Percentiles rank a stretch among this genome's conserved stretches.
These are phyloP conservation scores for Lotus japonicus DNA, from an alignment of 306 rosid genomes.

Conservation along the genomic window DNA sequence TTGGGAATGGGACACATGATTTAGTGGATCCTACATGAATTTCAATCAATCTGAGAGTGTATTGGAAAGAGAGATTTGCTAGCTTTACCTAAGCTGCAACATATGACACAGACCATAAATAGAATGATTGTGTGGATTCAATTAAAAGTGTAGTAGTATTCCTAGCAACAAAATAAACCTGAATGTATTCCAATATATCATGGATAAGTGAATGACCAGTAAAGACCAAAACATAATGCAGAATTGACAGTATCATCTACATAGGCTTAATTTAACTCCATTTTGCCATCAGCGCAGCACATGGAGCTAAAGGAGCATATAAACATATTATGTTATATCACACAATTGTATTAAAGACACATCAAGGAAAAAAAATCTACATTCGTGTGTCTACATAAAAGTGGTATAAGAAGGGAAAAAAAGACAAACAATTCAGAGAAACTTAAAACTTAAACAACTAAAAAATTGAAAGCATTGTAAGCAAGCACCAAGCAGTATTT, in stretches of 20 bases:
- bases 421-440: neutral
- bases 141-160: neutral
- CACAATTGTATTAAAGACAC: neutral
- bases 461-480: neutral
- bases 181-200: neutral
- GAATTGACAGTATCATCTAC: neutral
- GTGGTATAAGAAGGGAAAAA: constrained; percentile 4
- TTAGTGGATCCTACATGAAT: no score
- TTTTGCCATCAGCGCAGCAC: neutral
- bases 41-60: no score
- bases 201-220: neutral
- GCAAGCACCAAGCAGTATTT: neutral
- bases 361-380: neutral
- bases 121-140: neutral
- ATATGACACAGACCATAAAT: neutral
- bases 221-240: neutral
- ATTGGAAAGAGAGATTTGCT: no score
- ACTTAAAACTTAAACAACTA: neutral
- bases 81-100: no score
- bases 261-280: neutral
- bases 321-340: neutral
- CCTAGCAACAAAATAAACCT: neutral
- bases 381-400: neutral
- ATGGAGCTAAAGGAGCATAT: neutral
- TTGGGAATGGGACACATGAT: no score